A percentile compares a stretch with the other conserved stretches of the same genome.
These are phyloP conservation scores for Symmetrospora coprosmae DNA, from an alignment of 768 basidiomycete genomes.

Conservation along the genomic window DNA sequence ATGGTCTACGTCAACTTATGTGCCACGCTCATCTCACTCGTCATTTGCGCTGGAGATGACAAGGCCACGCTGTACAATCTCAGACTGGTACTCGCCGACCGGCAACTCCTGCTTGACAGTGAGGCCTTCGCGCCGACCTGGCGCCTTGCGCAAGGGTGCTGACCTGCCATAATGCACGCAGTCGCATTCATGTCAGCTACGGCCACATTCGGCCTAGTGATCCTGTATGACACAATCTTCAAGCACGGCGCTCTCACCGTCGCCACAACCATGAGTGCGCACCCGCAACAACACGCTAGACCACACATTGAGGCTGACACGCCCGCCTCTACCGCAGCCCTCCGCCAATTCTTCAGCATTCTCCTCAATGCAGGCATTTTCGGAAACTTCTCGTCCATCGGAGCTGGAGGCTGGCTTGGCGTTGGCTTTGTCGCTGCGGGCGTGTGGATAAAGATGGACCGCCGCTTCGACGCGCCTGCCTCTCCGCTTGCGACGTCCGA, in stretches of 20 bases:
- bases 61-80: no score
- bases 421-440: conserved; percentile 21
- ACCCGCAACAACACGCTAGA: no score
- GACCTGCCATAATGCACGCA: conserved; percentile 6
- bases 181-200: conserved; percentile 24
- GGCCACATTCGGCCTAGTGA: conserved; percentile 19
- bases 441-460: conserved; percentile 22
- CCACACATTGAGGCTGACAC: background rate
- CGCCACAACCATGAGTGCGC: background rate
- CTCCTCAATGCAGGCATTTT: conserved; percentile 33
- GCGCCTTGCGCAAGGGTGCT: no score
- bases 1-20: conserved; percentile 31
- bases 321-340: background rate
- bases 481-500: no score
- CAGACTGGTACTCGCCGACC: no score
- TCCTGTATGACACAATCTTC: conserved; percentile 37
- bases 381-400: conserved; percentile 27
- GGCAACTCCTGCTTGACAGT: no score
- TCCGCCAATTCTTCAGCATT: conserved; percentile 32
- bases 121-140: no score
- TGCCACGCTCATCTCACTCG: conserved; percentile 22
- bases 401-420: conserved; percentile 28
- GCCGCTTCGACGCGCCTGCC: conserved; percentile 8
- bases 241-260: background rate
- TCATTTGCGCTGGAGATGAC: conserved; percentile 1